Evolutionary conservation across 495 filamentous ascomycete genomes (phyloP).

Genomic region (Penicillium waksmanii): DNA sequence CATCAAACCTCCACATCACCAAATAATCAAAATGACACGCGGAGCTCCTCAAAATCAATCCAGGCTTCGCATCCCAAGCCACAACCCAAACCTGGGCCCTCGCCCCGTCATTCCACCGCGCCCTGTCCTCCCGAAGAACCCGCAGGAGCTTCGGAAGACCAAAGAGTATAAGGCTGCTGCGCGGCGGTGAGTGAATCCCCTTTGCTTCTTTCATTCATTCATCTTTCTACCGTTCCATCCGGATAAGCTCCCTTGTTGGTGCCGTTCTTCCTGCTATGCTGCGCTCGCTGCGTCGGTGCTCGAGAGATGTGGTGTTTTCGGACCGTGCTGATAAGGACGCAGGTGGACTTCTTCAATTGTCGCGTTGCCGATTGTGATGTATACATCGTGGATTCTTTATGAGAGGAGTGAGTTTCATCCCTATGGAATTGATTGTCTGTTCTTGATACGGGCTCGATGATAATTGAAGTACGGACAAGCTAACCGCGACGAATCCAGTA

Average conservation of each 20-base stretch:
- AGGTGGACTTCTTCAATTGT: constrained; percentile 57
- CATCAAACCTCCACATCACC: background rate
- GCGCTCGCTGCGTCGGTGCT: no score
- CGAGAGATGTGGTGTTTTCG: no score
- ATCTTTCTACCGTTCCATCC: background rate
- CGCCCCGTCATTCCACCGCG: constrained; percentile 9
- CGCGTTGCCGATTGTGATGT: constrained; percentile 56
- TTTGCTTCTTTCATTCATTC: background rate
- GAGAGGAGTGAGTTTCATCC: constrained; percentile 26
- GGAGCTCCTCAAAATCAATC: background rate
- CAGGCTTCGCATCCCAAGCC: background rate
- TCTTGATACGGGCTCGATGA: no score
- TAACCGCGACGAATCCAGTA: background rate
- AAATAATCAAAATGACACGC: constrained; percentile 1
- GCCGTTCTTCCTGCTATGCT: no score
- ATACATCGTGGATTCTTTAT: constrained; percentile 31
- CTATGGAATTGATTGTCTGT: background rate
- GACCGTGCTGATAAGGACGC: constrained; percentile 6
- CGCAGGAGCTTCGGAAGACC: constrained; percentile 31
- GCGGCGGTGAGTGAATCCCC: constrained; percentile 20
- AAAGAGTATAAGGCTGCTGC: constrained; percentile 36
- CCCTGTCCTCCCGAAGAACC: constrained; percentile 5
- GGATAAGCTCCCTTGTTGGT: no score
- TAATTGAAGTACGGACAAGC: no score
- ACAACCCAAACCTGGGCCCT: background rate